Evolutionary conservation across 1,284 basidiomycete genomes (phyloP).

Genomic region (Lentinus polychrous): DNA sequence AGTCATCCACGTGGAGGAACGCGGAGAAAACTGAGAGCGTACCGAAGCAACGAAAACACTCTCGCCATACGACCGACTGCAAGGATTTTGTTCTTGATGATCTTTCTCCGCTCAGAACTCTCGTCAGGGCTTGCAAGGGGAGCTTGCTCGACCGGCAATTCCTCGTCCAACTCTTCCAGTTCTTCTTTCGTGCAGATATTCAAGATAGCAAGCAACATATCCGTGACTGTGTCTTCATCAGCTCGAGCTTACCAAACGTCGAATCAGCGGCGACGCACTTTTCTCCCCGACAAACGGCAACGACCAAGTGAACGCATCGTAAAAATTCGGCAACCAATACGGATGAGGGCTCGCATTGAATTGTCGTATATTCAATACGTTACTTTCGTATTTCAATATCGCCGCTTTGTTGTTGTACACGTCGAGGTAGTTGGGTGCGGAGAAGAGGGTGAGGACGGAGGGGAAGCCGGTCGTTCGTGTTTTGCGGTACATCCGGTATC

Average conservation of each 20-base stretch:
- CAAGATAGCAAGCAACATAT: constrained; percentile 93
- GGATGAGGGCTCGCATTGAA: constrained; percentile 96
- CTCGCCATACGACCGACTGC: constrained; percentile 95
- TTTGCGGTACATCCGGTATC: constrained; percentile 96
- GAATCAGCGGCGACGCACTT: constrained; percentile 60
- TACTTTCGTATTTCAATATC: constrained; percentile 94
- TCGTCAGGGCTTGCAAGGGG: constrained; percentile 32
- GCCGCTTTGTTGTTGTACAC: constrained; percentile 97
- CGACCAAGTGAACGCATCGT: constrained; percentile 99
- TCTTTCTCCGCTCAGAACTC: constrained; percentile 63
- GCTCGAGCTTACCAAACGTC: too few species aligned
- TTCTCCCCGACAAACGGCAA: constrained; percentile 98
- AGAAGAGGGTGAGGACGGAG: constrained; percentile 96
- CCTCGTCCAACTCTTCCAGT: constrained; percentile 79
- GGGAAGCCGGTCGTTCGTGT: constrained; percentile 91
- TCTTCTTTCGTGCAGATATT: constrained; percentile 95
- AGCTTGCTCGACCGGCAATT: constrained; percentile 32
- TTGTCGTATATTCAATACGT: constrained; percentile 93
- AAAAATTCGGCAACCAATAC: constrained; percentile 96
- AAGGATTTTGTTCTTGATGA: constrained; percentile 97
- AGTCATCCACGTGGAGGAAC: background rate
- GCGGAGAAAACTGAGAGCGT: constrained; percentile 21
- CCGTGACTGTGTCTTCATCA: constrained; percentile 56
- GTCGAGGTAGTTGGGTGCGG: constrained; percentile 92
- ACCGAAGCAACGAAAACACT: constrained; percentile 94